phyloP scores from a whole-genome alignment of 495 filamentous ascomycete genomes.

The Hypoxylon trugodes region DNA sequence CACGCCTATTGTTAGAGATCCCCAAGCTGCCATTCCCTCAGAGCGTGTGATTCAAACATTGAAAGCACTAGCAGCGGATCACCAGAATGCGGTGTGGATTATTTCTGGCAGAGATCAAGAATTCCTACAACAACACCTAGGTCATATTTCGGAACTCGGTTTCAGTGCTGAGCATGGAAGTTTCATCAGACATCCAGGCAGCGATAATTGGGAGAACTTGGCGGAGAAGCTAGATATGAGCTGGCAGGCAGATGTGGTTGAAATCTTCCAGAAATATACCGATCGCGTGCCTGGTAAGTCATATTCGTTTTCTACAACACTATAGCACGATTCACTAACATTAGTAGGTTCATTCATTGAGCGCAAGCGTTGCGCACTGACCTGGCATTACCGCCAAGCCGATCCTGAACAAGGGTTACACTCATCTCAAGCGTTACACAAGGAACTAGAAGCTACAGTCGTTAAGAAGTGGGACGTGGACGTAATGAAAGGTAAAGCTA shows the following conservation, averaged over 20 bases:
- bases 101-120: conserved; percentile 92
- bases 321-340: conserved; percentile 38
- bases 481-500: conserved; percentile 94
- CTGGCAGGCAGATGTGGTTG: conserved; percentile 84
- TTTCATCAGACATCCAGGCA: conserved; percentile 82
- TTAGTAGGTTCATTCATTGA: conserved; percentile 82
- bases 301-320: background rate
- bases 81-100: conserved; percentile 92
- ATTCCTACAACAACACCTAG: conserved; percentile 87
- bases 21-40: conserved; percentile 84
- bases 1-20: conserved; percentile 94
- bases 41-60: conserved; percentile 81
- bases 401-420: conserved; percentile 82
- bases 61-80: conserved; percentile 78
- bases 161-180: conserved; percentile 95
- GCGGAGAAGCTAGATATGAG: conserved; percentile 84
- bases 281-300: conserved; percentile 77
- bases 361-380: conserved; percentile 87
- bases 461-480: conserved; percentile 84
- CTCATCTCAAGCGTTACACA: conserved; percentile 78
- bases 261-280: conserved; percentile 83
- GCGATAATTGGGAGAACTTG: conserved; percentile 82
- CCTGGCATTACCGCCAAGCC: conserved; percentile 95
- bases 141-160: conserved; percentile 82
- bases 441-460: conserved; percentile 76